Evolutionary conservation across 805 yeast species (phyloP), one percentile per base, ranked within the genome.

Genomic region (Sugiyamaella boreocaroliniensis): DNA sequence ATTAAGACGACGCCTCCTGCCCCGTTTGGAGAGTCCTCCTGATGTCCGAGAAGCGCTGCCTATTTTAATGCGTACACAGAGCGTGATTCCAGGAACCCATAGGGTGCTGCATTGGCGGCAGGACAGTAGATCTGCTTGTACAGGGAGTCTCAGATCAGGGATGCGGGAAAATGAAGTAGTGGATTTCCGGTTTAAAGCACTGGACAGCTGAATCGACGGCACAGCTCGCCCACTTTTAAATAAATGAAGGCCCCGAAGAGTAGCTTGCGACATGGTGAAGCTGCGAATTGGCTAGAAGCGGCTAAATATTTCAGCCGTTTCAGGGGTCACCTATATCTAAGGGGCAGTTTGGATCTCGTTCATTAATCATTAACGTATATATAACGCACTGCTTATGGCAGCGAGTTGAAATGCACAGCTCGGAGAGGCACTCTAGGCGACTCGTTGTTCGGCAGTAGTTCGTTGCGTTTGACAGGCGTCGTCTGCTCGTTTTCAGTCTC

Each of bases 61-160:
- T 29, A 40, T 34, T 22, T 22, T 40, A 11, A 48, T 42, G 2
- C 59, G 43, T 12, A 52, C 50, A 14, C 8, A 43, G 46, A 53
- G 50, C 19, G 56, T 59, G 40, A 59, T n/a, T 10, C 61, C 64
- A 0, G 63, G 61, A 11, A 61, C 43, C 56, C 55, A 45, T 1
- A 53, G 45, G 7, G 40, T 44, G 12, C 32, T 43, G 45, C 64
- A 61, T 1, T 37, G 40, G 15, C 55, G 56, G 42, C 64, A 61
- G 2, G 48, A 18, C 16, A 15, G 46, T n/a, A 10, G 48, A 34
- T 34, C n/a, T 29, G 45, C 53, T 29, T 45, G 46, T 11, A 34
- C 49, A 4, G 52, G 52, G 14, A 49, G 34, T 10, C 37, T 32
- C 11, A 32, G n/a, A 14, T 32, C 37, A 14, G 37, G 10, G 4